phyloP scores from a whole-genome alignment of 768 basidiomycete genomes.

The Trametes coccinea region DNA sequence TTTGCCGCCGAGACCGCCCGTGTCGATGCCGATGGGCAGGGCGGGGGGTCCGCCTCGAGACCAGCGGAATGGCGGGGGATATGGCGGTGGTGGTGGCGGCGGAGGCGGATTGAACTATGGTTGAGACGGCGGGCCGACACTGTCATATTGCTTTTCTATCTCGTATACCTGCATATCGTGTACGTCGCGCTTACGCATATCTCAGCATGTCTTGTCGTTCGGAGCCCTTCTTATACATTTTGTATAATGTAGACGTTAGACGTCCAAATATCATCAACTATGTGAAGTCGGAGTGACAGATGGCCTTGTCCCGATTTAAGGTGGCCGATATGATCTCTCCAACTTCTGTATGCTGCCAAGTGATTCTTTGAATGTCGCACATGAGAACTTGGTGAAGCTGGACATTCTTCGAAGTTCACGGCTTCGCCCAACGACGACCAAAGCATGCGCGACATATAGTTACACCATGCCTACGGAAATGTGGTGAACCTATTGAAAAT shows the following conservation, averaged over 20 bases:
- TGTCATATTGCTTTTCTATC: slow-evolving; percentile 14
- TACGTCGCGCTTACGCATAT: background rate
- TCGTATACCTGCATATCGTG: background rate
- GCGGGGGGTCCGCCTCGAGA: slow-evolving; percentile 17
- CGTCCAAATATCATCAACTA: no score
- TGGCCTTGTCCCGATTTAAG: no score
- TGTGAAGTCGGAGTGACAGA: background rate
- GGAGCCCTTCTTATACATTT: background rate
- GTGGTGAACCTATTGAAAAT: no score
- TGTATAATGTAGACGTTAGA: background rate
- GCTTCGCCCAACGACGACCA: no score
- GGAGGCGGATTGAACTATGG: slow-evolving; percentile 34
- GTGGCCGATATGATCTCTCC: no score
- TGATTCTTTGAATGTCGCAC: no score
- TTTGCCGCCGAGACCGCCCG: slow-evolving; percentile 24
- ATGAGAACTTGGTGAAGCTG: no score
- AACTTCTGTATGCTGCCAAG: no score
- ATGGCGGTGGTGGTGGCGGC: slow-evolving; percentile 25
- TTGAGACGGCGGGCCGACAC: slow-evolving; percentile 16
- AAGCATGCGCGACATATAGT: no score
- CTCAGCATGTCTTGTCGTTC: background rate
- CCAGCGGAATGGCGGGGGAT: slow-evolving; percentile 18
- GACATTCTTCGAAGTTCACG: no score
- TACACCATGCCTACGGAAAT: no score
- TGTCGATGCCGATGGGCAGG: slow-evolving; percentile 19